Evolutionary conservation across 2,329 filamentous ascomycete genomes (phyloP).

Genomic region (Helotiales sp.): DNA sequence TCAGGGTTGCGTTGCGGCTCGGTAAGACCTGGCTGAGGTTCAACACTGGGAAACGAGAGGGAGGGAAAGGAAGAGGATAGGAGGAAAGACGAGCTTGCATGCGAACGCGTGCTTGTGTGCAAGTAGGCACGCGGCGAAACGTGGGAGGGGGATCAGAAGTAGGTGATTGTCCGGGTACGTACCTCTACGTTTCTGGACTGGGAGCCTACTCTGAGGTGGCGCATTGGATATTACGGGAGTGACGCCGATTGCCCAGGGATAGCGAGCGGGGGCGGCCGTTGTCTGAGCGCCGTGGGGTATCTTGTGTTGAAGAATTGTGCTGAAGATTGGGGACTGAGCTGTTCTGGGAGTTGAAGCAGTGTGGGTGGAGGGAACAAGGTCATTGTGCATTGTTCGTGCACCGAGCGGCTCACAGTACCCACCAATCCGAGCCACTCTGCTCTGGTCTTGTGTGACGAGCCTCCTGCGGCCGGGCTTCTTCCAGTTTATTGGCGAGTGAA

Average conservation of each 20-base stretch:
- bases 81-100: conserved; percentile 24
- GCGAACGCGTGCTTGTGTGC: conserved; percentile 34
- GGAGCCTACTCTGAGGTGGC: conserved; percentile 10
- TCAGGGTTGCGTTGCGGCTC: no score
- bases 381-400: conserved; percentile 29
- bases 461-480: conserved; percentile 28
- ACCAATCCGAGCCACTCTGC: conserved; percentile 26
- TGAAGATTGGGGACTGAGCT: background rate
- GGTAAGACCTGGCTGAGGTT: conserved; percentile 7
- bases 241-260: conserved; percentile 18
- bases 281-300: conserved; percentile 3
- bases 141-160: conserved; percentile 28
- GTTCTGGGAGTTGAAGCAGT: conserved; percentile 24
- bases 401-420: conserved; percentile 27
- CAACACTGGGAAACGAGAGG: conserved; percentile 4
- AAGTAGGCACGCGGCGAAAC: conserved; percentile 36
- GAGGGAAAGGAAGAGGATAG: conserved; percentile 1
- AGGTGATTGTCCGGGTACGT: conserved; percentile 25
- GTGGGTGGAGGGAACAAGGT: conserved; percentile 24
- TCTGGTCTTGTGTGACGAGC: conserved; percentile 26
- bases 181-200: conserved; percentile 21
- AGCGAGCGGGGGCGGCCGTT: conserved; percentile 18
- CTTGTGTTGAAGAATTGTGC: no score
- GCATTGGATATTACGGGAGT: conserved; percentile 19
- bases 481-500: conserved; percentile 27